phyloP scores from a whole-genome alignment of 495 filamentous ascomycete genomes.

The Aspergillus wentii region DNA sequence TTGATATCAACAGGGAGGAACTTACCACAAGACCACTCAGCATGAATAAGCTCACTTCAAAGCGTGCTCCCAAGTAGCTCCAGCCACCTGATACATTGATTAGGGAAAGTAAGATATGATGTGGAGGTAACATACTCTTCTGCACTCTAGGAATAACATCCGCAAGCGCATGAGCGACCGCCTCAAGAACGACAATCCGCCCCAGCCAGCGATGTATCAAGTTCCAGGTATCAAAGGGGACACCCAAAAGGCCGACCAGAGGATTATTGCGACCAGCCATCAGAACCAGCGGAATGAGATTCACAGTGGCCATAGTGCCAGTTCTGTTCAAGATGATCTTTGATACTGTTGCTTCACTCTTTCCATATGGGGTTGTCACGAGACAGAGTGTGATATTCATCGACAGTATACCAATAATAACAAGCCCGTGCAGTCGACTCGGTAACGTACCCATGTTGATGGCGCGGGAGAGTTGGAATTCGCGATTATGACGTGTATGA shows the following conservation, averaged over 20 bases:
- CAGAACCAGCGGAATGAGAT: conserved; percentile 72
- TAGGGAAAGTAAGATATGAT: too few relatives aligned
- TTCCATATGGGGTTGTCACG: conserved; percentile 28
- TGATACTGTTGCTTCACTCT: conserved; percentile 17
- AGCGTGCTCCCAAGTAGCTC: conserved; percentile 43
- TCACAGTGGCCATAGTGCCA: conserved; percentile 65
- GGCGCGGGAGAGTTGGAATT: conserved; percentile 64
- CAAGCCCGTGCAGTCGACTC: conserved; percentile 64
- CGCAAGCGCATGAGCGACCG: conserved; percentile 59
- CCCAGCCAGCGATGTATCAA: conserved; percentile 83
- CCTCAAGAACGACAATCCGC: conserved; percentile 67
- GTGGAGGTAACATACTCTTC: conserved; percentile 21
- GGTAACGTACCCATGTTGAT: conserved; percentile 77
- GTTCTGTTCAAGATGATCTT: conserved; percentile 70
- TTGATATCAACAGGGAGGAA: conserved; percentile 47
- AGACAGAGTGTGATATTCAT: conserved; percentile 64
- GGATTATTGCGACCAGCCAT: conserved; percentile 80
- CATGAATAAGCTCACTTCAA: too few relatives aligned
- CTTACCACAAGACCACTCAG: conserved; percentile 39
- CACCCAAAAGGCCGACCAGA: conserved; percentile 61
- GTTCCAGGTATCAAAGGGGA: conserved; percentile 86
- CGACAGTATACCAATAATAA: conserved; percentile 58
- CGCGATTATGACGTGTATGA: conserved; percentile 68
- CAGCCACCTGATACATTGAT: too few relatives aligned
- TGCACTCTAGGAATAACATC: conserved; percentile 32